Base-by-base conservation (phyloP, 1,284 basidiomycete genomes). In the Schizopora paradoxa region DNA sequence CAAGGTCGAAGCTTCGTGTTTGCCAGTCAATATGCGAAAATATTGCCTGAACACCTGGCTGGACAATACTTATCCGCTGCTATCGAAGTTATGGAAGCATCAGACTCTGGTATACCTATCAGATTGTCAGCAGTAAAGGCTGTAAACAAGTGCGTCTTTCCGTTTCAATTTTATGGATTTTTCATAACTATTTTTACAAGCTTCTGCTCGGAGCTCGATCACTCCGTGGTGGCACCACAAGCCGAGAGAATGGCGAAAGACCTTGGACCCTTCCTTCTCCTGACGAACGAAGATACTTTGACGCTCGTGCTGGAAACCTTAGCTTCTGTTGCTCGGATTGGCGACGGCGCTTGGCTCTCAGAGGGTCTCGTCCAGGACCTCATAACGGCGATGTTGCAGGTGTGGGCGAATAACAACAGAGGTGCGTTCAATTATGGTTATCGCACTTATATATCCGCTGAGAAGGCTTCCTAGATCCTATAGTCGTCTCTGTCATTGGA, bases 1-100 rank as follows among this genome's bases (percentile, higher is more conserved):
- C 93, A 96, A 65, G 96, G 95, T 6, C 77, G 95, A 46, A 88
- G 84, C 2, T 96, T 98, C 52, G 90, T 98, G 31, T 95, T 98
- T 58, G 91, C 92, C 0, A 92, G 90, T 57, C 87, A 94, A 61
- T 97, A 83, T 58, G 78, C 90, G 0, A 79, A 80, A 48, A 65
- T 84, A 3, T 70, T 98, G 6, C 86, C 91, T 0, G 56, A 72
- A 1, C 72, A 81, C 44, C 70, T 92, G 33, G 82, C 86, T 2
- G 76, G 77, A 1, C 88, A 91, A 58, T 97, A 97, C 60, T 72
- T 99, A 26, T 79, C 86, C 18, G 89, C 90, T 5, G 89, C 93
- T 0, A 74, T 95, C 23, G 77, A 83, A 33, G 90, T 90, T 1
- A 74, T 98, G n/a, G 89, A 92, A 59, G 74, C 81, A 0, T 58